Evolutionary conservation across 495 filamentous ascomycete species (phyloP).

Genomic region (Cenococcum geophilum): DNA sequence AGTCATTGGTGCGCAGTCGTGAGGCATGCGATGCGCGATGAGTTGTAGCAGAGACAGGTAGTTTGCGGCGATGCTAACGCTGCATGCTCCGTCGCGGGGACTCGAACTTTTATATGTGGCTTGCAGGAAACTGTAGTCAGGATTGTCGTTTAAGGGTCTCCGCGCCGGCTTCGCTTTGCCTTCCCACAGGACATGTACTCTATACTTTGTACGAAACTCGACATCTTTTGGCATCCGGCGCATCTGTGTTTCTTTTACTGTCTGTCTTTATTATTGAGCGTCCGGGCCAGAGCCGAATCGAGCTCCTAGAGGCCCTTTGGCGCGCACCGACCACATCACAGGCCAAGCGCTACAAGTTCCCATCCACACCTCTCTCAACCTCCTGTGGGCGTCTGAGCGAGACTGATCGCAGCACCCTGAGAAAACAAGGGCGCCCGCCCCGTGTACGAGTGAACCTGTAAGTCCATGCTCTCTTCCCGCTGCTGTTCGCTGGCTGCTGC

Average conservation of each 20-base stretch:
- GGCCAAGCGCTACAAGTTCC: slow-evolving; percentile 2
- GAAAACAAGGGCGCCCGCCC: slow-evolving; percentile 12
- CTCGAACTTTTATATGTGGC: not conserved
- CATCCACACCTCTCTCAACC: not conserved
- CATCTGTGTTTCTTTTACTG: slow-evolving; percentile 1
- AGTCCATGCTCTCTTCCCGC: not conserved
- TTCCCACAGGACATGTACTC: not conserved
- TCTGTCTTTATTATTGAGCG: slow-evolving; percentile 1
- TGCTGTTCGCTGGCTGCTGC: not conserved
- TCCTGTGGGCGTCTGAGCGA: not conserved
- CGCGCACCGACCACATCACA: not conserved
- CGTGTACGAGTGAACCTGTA: slow-evolving; percentile 27
- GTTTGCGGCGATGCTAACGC: not conserved
- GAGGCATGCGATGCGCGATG: too few species aligned
- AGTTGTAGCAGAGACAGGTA: not conserved
- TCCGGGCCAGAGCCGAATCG: not conserved
- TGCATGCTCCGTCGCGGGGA: slow-evolving; percentile 1
- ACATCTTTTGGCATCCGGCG: not conserved
- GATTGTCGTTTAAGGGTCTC: not conserved
- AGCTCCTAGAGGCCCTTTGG: not conserved
- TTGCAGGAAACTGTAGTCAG: not conserved
- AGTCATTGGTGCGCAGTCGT: too few species aligned
- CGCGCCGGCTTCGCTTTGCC: not conserved
- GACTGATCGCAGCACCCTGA: not conserved
- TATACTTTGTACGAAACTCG: not conserved